Evolutionary conservation across 2,329 filamentous ascomycete species (phyloP).

Genomic region (Fusarium pininemorale): DNA sequence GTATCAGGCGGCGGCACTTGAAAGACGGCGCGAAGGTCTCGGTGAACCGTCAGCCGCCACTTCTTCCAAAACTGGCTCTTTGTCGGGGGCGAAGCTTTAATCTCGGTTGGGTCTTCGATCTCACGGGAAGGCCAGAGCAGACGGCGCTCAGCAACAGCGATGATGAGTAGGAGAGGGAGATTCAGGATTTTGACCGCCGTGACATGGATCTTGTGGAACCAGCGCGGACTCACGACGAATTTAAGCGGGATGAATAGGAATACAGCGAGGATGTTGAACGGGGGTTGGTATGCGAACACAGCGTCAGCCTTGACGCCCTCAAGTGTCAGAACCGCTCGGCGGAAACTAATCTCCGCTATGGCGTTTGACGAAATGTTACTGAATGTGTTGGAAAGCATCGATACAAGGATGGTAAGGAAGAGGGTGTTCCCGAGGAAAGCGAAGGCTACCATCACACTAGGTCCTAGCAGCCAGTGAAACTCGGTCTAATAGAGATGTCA

Average conservation of each 20-base stretch:
- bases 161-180: slow-evolving; percentile 75
- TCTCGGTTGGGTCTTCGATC: slow-evolving; percentile 22
- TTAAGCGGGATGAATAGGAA: slow-evolving; percentile 79
- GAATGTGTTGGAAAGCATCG: slow-evolving; percentile 87
- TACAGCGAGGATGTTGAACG: slow-evolving; percentile 84
- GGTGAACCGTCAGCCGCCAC: slow-evolving; percentile 74
- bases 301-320: slow-evolving; percentile 88
- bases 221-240: slow-evolving; percentile 79
- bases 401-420: slow-evolving; percentile 88
- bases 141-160: slow-evolving; percentile 75
- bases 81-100: slow-evolving; percentile 36
- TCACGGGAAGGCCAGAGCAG: slow-evolving; percentile 65
- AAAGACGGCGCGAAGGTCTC: slow-evolving; percentile 78
- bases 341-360: slow-evolving; percentile 84
- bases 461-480: slow-evolving; percentile 83
- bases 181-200: slow-evolving; percentile 78
- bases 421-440: slow-evolving; percentile 87
- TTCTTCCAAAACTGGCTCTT: slow-evolving; percentile 70
- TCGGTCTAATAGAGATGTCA: slow-evolving; percentile 57
- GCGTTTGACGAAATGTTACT: slow-evolving; percentile 80
- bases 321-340: slow-evolving; percentile 81
- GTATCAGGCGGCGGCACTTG: slow-evolving; percentile 73
- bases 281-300: slow-evolving; percentile 83
- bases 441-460: slow-evolving; percentile 82
- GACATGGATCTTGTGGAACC: slow-evolving; percentile 93